Evolutionary conservation across 768 basidiomycete genomes (phyloP), one percentile per base, ranked within the genome.

Genomic region (Omphalotus guepiniiformis): DNA sequence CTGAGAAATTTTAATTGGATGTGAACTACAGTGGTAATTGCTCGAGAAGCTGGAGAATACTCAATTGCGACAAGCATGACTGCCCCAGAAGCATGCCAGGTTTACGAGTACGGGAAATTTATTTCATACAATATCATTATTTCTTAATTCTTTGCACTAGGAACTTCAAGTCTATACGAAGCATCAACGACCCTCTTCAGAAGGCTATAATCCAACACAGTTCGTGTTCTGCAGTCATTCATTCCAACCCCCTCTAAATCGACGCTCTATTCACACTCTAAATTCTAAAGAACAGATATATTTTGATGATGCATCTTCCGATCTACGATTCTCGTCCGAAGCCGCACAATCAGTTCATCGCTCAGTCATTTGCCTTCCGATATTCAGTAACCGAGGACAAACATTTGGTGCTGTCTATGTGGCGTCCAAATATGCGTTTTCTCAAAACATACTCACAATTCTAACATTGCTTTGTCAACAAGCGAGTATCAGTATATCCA

Each of bases 401-500:
- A 86, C 83, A 2, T 85, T 85, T 58, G 84, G 84, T 18, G 82
- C 79, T 18, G 72, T 84, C 28, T 88, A 83, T 55, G 67, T 85
- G 28, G 79, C 81, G 5, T 82, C 83, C 2, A 80, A 74, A 66
- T 79, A 81, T 53, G 68, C 82, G 1, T 86, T 86, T 58, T 75
- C 80, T 0, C 73, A 72, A 47, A 80, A 78, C 53, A 79, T 73
- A 0, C 69, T 83, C 15, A 82, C 76, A 1, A 75, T 83, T 48
- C 60, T 86, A 44, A 83, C 79, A 1, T 68, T 85, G 3, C 71
- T 86, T 7, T 82, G 79, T 55, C 83, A 85, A 58, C 85, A 87
- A 73, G 83, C 84, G 2, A 83, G 81, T 50, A 85, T 87, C 48
- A 83, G 84, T 37, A 82, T 88, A 30, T 73, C 83, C 3, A 88